A percentile compares a stretch with the other conserved stretches of the same genome.
These are phyloP conservation scores for Amaranthus hypochondriacus DNA, from an alignment of 148 eudicot genomes.

Conservation along the genomic window DNA sequence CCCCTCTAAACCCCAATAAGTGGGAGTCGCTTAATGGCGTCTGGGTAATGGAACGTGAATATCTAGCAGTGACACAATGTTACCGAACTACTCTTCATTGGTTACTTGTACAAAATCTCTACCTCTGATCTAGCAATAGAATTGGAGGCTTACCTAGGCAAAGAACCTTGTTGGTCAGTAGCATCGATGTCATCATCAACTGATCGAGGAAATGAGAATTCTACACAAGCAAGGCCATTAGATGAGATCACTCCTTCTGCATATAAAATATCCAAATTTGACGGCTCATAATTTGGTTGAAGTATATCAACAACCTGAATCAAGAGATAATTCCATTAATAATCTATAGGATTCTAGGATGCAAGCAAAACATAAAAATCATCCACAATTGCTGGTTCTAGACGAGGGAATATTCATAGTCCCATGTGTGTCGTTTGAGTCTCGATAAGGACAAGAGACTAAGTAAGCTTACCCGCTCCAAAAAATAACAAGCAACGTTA, in stretches of 20 bases:
- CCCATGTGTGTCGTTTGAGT: constrained; percentile 4
- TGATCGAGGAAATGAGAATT: constrained; percentile 73
- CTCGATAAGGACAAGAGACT: constrained; percentile 5
- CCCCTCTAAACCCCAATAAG: no score
- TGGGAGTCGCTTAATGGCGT: no score
- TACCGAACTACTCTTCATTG: not conserved
- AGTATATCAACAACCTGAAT: constrained; percentile 76
- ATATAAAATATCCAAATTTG: constrained; percentile 78
- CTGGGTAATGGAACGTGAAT: no score
- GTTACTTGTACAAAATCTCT: not conserved
- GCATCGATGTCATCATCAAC: constrained; percentile 49
- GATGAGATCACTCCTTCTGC: constrained; percentile 94
- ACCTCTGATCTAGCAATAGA: not conserved
- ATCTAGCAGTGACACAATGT: no score
- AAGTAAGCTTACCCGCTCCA: constrained; percentile 68
- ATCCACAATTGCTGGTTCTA: not conserved
- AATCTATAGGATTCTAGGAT: not conserved
- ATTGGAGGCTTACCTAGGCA: constrained; percentile 46
- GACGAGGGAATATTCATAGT: not conserved
- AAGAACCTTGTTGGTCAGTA: constrained; percentile 56
- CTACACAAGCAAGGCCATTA: constrained; percentile 87
- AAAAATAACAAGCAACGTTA: constrained; percentile 67
- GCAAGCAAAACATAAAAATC: not conserved
- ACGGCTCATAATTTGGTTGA: constrained; percentile 80
- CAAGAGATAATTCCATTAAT: constrained; percentile 14